A percentile compares a stretch with the other conserved stretches of the same genome.
phyloP scores from a whole-genome alignment of 441 rosid genomes.

The Bruguiera hainesii region DNA sequence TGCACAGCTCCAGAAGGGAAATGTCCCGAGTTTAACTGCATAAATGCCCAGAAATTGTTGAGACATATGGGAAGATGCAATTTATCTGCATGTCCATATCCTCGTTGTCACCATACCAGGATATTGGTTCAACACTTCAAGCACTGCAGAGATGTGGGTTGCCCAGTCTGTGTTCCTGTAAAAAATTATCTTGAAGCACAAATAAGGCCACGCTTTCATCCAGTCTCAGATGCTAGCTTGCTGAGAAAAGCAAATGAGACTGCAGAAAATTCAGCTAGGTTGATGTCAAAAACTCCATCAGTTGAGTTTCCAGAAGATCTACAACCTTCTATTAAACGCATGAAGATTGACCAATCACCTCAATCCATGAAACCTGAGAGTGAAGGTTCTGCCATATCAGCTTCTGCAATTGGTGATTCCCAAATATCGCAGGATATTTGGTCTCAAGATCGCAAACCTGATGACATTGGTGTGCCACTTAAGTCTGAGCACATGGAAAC shows the following conservation, averaged over 20 bases:
- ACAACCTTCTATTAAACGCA: slow-evolving; percentile 82
- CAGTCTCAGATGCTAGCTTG: slow-evolving; percentile 40
- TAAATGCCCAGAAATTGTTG: slow-evolving; percentile 69
- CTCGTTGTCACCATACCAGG: slow-evolving; percentile 81
- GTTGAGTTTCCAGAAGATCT: slow-evolving; percentile 53
- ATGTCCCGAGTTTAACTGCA: slow-evolving; percentile 67
- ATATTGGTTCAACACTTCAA: slow-evolving; percentile 70
- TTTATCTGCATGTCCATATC: slow-evolving; percentile 57
- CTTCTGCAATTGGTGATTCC: slow-evolving; percentile 39
- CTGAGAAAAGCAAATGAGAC: slow-evolving; percentile 43
- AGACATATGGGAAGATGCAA: slow-evolving; percentile 80
- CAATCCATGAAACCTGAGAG: slow-evolving; percentile 45
- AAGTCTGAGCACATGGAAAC: slow-evolving; percentile 64
- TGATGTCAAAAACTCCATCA: slow-evolving; percentile 41
- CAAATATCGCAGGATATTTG: slow-evolving; percentile 45
- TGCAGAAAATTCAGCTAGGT: slow-evolving; percentile 44
- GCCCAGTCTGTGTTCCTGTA: slow-evolving; percentile 97
- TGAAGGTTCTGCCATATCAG: slow-evolving; percentile 47
- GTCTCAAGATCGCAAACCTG: slow-evolving; percentile 45
- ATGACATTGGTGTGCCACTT: slow-evolving; percentile 40
- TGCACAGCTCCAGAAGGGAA: slow-evolving; percentile 92
- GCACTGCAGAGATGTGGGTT: slow-evolving; percentile 59
- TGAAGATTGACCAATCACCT: slow-evolving; percentile 74
- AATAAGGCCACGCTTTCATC: slow-evolving; percentile 46
- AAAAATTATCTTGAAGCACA: slow-evolving; percentile 58